Percentiles rank a stretch among this genome's conserved stretches.
phyloP scores from a whole-genome alignment of 2,329 filamentous ascomycete genomes.

The Hymenoscyphus albidus region DNA sequence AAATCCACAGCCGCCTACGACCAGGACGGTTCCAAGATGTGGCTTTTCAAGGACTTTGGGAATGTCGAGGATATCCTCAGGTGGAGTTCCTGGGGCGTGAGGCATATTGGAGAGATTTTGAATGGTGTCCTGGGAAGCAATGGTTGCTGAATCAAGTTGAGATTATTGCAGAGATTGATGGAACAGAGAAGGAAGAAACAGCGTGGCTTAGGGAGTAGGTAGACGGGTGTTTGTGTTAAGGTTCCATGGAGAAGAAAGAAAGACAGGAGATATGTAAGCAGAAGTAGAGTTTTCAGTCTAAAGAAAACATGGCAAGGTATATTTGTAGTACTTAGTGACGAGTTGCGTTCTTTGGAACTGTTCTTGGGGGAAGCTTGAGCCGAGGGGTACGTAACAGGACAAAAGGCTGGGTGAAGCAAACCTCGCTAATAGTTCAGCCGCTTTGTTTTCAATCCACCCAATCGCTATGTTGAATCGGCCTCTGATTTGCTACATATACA shows the following conservation, averaged over 20 bases:
- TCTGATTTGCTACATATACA: background rate
- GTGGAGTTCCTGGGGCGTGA: background rate
- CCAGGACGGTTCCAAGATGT: constrained; percentile 30
- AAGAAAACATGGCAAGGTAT: background rate
- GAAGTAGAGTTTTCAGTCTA: background rate
- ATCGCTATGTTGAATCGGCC: background rate
- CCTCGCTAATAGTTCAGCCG: no score
- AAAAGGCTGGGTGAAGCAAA: background rate
- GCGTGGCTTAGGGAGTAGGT: background rate
- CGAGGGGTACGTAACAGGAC: background rate
- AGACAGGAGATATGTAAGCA: background rate
- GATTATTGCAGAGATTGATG: background rate
- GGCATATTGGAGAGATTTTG: background rate
- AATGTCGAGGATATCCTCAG: background rate
- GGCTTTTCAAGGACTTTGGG: background rate
- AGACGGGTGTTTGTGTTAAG: background rate
- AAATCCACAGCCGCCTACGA: constrained; percentile 49
- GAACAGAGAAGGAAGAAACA: background rate
- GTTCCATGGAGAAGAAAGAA: background rate
- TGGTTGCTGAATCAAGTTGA: background rate
- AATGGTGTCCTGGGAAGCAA: background rate
- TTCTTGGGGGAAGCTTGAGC: background rate
- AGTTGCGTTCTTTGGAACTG: background rate
- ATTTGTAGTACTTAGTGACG: background rate
- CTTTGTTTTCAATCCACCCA: no score